Evolutionary conservation across 805 yeast genomes (phyloP).

Genomic region (Saccharomycopsis sp.): DNA sequence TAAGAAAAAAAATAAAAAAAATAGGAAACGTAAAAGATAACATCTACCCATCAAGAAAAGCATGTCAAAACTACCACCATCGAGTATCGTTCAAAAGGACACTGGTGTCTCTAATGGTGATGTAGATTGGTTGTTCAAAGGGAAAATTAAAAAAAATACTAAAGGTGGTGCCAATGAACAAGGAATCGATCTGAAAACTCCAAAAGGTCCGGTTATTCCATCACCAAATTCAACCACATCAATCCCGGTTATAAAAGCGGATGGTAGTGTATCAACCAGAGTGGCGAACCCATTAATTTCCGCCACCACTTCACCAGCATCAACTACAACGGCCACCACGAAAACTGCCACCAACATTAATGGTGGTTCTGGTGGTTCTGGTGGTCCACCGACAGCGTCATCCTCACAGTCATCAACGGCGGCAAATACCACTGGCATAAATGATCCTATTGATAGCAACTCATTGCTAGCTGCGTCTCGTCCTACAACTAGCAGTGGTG

Average conservation of each 20-base stretch:
- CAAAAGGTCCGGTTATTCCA: conserved; percentile 20
- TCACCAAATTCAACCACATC: conserved; percentile 19
- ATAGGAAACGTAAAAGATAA: too few species aligned
- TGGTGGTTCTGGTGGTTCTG: not conserved
- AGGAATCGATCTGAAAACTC: conserved; percentile 7
- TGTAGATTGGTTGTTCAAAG: conserved; percentile 80
- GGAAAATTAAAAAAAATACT: conserved; percentile 57
- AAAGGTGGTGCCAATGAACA: conserved; percentile 22
- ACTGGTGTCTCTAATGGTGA: conserved; percentile 64
- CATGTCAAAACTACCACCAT: conserved; percentile 4
- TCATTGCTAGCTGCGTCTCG: too few species aligned
- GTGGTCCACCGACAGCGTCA: not conserved
- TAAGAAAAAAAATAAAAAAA: too few species aligned
- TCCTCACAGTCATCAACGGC: too few species aligned
- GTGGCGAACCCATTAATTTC: too few species aligned
- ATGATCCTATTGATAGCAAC: too few species aligned
- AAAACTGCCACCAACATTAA: not conserved
- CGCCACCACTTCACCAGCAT: not conserved
- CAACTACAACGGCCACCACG: not conserved
- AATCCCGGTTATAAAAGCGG: too few species aligned
- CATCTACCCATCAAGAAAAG: not conserved
- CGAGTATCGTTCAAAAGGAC: conserved; percentile 7
- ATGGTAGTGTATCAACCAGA: too few species aligned
- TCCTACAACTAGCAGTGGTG: too few species aligned
- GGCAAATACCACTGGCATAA: too few species aligned